Conservation (phyloP, 352 stramenopile species). For the Phytopythium vexans region DNA sequence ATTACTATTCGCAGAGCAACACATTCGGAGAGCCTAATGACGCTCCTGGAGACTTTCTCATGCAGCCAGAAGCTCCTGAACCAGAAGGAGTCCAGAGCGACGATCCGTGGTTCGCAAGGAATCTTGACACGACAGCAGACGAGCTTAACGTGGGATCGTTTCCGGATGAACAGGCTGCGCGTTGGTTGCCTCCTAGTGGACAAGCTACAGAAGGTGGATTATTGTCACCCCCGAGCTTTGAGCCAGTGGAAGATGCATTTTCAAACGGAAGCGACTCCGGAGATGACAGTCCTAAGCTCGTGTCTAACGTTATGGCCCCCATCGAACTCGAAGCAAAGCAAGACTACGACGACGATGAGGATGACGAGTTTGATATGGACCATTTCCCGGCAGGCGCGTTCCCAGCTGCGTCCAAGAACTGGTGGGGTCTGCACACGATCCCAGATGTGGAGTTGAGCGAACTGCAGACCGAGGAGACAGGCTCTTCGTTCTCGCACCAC, state of each 20-base stretch:
- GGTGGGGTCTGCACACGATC: conserved; percentile 56
- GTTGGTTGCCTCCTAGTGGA: conserved; percentile 45
- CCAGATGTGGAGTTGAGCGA: conserved; percentile 73
- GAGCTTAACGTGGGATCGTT: conserved; percentile 16
- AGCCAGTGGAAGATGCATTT: conserved; percentile 41
- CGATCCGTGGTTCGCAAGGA: conserved; percentile 67
- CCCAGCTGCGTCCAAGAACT: conserved; percentile 67
- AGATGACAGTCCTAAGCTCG: not conserved
- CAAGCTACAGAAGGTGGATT: not conserved
- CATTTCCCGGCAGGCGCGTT: conserved; percentile 48
- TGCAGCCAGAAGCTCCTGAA: conserved; percentile 26
- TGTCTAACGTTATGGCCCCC: not conserved
- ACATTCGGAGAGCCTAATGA: conserved; percentile 10
- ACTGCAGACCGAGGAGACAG: conserved; percentile 71
- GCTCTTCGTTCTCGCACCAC: conserved; percentile 62
- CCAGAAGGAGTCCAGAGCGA: conserved; percentile 9
- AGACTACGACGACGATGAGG: conserved; percentile 19
- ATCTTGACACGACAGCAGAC: not conserved
- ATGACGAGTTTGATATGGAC: conserved; percentile 45
- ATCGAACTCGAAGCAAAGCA: conserved; percentile 1
- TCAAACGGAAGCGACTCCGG: not conserved
- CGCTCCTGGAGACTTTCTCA: conserved; percentile 52
- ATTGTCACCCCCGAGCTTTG: conserved; percentile 15
- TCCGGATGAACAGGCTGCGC: conserved; percentile 53
- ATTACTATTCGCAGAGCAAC: conserved; percentile 66